phyloP scores from a whole-genome alignment of 495 filamentous ascomycete genomes.

The Pyrenula aspistea region DNA sequence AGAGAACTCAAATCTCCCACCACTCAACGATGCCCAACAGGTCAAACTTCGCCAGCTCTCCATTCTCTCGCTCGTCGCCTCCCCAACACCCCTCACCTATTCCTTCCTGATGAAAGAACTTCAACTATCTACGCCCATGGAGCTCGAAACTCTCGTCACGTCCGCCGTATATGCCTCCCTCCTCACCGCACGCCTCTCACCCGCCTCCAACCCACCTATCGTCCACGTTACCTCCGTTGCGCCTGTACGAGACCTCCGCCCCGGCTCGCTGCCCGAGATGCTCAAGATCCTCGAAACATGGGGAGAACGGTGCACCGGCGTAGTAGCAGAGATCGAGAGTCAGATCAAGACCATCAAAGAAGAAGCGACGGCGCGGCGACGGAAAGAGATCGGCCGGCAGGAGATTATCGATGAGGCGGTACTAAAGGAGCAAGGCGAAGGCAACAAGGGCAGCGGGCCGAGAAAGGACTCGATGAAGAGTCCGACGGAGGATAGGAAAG shows the following conservation, averaged over 20 bases:
- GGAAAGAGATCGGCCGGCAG: slow-evolving; percentile 31
- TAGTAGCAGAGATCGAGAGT: slow-evolving; percentile 62
- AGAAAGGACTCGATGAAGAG: slow-evolving; percentile 41
- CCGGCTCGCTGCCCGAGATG: slow-evolving; percentile 52
- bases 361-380: slow-evolving; percentile 40
- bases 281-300: slow-evolving; percentile 57
- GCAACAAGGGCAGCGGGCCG: slow-evolving; percentile 28
- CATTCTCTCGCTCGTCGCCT: slow-evolving; percentile 61
- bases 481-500: slow-evolving; percentile 15
- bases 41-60: slow-evolving; percentile 87
- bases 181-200: slow-evolving; percentile 70
- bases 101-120: slow-evolving; percentile 51
- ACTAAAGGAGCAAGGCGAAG: slow-evolving; percentile 21
- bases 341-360: slow-evolving; percentile 49
- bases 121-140: slow-evolving; percentile 49
- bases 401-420: slow-evolving; percentile 34
- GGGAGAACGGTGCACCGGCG: slow-evolving; percentile 60
- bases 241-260: slow-evolving; percentile 73
- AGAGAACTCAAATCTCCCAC: slow-evolving; percentile 52
- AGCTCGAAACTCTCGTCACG: slow-evolving; percentile 85
- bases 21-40: slow-evolving; percentile 57
- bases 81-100: slow-evolving; percentile 60
- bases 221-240: slow-evolving; percentile 70
- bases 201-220: slow-evolving; percentile 43
- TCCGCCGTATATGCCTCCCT: slow-evolving; percentile 78